Evolutionary conservation across 495 filamentous ascomycete genomes (phyloP).

Genomic region (Penicillium soppii): DNA sequence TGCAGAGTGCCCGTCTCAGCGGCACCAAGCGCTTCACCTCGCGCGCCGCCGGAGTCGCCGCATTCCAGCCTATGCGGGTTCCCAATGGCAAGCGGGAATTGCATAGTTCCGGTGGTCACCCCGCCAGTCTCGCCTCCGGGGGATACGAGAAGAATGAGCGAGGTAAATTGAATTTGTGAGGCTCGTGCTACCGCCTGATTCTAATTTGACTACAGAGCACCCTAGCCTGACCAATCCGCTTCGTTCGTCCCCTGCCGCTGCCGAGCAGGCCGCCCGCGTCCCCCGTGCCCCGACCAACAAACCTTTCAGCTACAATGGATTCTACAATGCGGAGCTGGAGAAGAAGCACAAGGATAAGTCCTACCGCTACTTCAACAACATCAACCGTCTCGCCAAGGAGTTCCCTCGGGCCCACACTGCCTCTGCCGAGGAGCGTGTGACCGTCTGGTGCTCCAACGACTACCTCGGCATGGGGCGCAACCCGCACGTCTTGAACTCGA

Average conservation of each 20-base stretch:
- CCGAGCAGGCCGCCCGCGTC: conserved; percentile 32
- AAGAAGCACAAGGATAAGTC: conserved; percentile 99
- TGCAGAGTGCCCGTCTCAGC: conserved; percentile 69
- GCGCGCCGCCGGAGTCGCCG: conserved; percentile 34
- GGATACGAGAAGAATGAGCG: conserved; percentile 59
- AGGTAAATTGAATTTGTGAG: conserved; percentile 40
- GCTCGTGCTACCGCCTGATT: neutral
- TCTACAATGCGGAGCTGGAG: conserved; percentile 84
- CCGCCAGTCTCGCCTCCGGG: conserved; percentile 69
- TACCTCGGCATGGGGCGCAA: conserved; percentile 98
- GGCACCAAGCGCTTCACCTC: conserved; percentile 48
- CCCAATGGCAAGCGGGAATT: conserved; percentile 62
- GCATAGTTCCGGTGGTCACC: conserved; percentile 73
- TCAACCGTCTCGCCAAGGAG: conserved; percentile 95
- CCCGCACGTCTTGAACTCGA: conserved; percentile 76
- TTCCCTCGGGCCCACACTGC: conserved; percentile 94
- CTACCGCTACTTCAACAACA: conserved; percentile 99
- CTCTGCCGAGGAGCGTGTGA: conserved; percentile 80
- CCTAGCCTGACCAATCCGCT: conserved; percentile 22
- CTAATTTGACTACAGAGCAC: conserved; percentile 21
- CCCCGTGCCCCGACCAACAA: conserved; percentile 43
- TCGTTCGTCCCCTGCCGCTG: conserved; percentile 17
- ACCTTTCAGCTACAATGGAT: conserved; percentile 86
- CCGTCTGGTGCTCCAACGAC: conserved; percentile 99
- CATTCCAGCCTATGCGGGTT: conserved; percentile 32